Conservation (phyloP, 345 rosid species). For the Salix viminalis region DNA sequence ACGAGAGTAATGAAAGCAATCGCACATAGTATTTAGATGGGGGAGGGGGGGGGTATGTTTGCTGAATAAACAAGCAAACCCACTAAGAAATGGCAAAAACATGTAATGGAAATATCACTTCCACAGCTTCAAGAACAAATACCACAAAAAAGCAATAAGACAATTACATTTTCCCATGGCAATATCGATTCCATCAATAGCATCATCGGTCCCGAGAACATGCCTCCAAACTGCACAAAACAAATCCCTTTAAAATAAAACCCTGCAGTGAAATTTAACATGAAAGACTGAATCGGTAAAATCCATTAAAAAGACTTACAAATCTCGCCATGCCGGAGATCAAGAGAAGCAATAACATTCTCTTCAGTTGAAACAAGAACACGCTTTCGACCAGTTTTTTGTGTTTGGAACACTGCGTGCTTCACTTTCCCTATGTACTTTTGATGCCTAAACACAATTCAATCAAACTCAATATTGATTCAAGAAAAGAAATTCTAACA, state of each 20-base stretch:
- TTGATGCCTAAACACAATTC: constrained; percentile 59
- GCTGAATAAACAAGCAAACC: neutral
- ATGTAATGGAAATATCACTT: neutral
- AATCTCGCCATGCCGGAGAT: constrained; percentile 89
- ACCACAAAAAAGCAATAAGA: neutral
- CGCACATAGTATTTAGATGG: neutral
- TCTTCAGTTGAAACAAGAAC: constrained; percentile 88
- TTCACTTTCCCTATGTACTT: constrained; percentile 88
- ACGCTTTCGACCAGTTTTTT: constrained; percentile 92
- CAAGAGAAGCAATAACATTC: constrained; percentile 91
- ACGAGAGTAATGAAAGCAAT: neutral
- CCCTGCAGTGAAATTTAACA: neutral
- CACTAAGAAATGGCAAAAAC: neutral
- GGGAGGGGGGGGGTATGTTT: neutral
- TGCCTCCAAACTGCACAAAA: constrained; percentile 80
- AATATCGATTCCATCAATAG: constrained; percentile 65
- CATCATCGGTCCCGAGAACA: constrained; percentile 69
- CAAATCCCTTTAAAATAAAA: neutral
- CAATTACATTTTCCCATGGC: constrained; percentile 78
- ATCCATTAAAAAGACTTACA: constrained; percentile 41
- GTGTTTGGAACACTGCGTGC: constrained; percentile 93
- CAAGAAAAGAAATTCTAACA: neutral
- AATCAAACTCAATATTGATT: neutral
- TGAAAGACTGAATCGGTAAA: neutral
- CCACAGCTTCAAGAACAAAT: neutral